phyloP scores from a whole-genome alignment of 805 yeast species.

The Candida qinlingensis region DNA sequence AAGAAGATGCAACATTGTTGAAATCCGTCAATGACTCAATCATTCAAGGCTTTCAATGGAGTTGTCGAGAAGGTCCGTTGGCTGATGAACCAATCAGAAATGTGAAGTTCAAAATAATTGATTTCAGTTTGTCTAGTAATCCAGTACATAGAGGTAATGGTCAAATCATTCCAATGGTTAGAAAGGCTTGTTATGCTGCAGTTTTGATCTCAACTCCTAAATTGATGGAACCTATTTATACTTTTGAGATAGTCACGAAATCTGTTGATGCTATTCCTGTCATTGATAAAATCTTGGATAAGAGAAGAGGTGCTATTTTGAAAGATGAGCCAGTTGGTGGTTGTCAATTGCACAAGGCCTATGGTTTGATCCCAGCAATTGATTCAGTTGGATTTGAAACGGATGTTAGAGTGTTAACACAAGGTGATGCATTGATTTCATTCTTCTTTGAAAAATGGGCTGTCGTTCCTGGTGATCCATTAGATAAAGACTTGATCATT shows the following conservation, averaged over 20 bases:
- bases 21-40: constrained; percentile 47
- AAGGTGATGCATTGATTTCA: constrained; percentile 72
- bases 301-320: constrained; percentile 64
- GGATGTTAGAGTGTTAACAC: constrained; percentile 71
- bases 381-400: constrained; percentile 89
- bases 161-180: constrained; percentile 74
- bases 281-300: constrained; percentile 44
- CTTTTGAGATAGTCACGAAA: constrained; percentile 53
- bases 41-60: constrained; percentile 80
- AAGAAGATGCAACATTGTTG: constrained; percentile 53
- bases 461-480: constrained; percentile 85
- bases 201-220: constrained; percentile 72
- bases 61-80: constrained; percentile 83
- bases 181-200: constrained; percentile 82
- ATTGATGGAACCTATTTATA: constrained; percentile 76
- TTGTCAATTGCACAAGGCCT: constrained; percentile 57
- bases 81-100: constrained; percentile 77
- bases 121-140: constrained; percentile 45
- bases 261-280: constrained; percentile 39
- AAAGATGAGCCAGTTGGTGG: constrained; percentile 57
- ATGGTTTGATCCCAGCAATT: constrained; percentile 75
- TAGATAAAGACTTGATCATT: constrained; percentile 58
- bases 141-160: constrained; percentile 48
- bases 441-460: constrained; percentile 69
- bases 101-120: constrained; percentile 66